Conservation (phyloP, 768 basidiomycete genomes). For the Naganishia kalamii region DNA sequence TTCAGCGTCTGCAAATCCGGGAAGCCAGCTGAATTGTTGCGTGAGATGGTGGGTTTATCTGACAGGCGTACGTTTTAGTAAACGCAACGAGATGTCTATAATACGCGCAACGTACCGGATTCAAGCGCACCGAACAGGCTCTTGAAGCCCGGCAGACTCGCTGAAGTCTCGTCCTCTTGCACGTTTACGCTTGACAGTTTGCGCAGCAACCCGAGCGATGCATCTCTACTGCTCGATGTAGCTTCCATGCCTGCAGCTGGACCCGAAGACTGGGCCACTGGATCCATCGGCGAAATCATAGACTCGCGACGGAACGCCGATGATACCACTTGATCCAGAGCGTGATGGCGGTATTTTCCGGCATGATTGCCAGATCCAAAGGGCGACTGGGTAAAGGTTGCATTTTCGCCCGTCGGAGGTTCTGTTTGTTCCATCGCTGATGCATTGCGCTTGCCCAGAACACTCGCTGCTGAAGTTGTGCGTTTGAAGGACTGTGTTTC, state of each 20-base stretch:
- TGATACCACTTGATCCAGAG: neutral
- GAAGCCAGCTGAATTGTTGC: conserved; percentile 5
- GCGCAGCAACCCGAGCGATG: neutral
- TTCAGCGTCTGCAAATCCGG: conserved; percentile 1
- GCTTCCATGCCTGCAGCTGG: neutral
- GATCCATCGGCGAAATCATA: conserved; percentile 3
- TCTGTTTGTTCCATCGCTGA: neutral
- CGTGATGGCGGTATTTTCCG: neutral
- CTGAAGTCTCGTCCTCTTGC: neutral
- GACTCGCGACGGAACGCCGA: neutral
- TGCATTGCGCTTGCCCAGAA: neutral
- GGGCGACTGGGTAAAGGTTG: too few species aligned
- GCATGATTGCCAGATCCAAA: too few species aligned
- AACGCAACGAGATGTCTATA: neutral
- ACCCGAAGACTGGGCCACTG: neutral
- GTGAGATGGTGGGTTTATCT: neutral
- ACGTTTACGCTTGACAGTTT: neutral
- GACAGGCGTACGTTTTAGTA: too few species aligned
- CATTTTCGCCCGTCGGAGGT: neutral
- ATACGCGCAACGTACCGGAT: conserved; percentile 20
- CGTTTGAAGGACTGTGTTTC: neutral
- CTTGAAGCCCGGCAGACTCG: conserved; percentile 40
- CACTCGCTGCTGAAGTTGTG: neutral
- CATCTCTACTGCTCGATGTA: neutral
- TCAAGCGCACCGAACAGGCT: conserved; percentile 32